Evolutionary conservation across 495 filamentous ascomycete species (phyloP).

Genomic region (Penicillium salamii): DNA sequence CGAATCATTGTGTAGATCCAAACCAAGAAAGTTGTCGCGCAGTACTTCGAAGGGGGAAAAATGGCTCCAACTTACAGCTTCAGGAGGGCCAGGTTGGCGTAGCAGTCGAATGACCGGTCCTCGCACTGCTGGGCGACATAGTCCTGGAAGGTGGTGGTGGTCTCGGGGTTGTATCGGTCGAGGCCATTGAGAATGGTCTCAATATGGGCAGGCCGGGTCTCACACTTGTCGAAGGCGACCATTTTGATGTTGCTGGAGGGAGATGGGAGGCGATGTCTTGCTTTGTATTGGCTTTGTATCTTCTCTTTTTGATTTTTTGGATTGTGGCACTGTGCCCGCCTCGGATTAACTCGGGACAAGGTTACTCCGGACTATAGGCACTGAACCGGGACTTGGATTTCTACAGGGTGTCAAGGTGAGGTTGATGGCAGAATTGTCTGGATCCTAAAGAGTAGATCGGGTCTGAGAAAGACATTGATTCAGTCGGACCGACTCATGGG

Average conservation of each 20-base stretch:
- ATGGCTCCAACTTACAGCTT: constrained; percentile 78
- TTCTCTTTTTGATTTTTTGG: constrained; percentile 43
- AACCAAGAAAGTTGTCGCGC: background rate
- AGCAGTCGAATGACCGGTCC: constrained; percentile 87
- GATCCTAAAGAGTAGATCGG: too few species aligned
- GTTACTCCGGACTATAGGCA: constrained; percentile 15
- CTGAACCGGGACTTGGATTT: too few species aligned
- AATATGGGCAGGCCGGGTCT: constrained; percentile 80
- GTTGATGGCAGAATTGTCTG: too few species aligned
- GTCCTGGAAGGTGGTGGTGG: constrained; percentile 88
- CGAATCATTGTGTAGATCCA: too few species aligned
- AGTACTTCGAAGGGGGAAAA: background rate
- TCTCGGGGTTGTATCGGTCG: constrained; percentile 98
- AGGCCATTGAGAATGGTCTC: constrained; percentile 87
- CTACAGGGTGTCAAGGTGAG: too few species aligned
- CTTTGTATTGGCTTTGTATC: constrained; percentile 23
- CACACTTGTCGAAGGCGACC: constrained; percentile 55
- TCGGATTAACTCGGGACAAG: constrained; percentile 19
- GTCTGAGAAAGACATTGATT: too few species aligned
- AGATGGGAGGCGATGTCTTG: constrained; percentile 27
- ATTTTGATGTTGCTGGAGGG: constrained; percentile 32
- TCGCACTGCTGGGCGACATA: constrained; percentile 96
- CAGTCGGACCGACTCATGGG: too few species aligned
- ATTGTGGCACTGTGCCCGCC: constrained; percentile 33
- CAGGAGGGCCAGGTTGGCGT: constrained; percentile 90